phyloP scores from a whole-genome alignment of 768 basidiomycete species.

The Lactifluus subvellereus region DNA sequence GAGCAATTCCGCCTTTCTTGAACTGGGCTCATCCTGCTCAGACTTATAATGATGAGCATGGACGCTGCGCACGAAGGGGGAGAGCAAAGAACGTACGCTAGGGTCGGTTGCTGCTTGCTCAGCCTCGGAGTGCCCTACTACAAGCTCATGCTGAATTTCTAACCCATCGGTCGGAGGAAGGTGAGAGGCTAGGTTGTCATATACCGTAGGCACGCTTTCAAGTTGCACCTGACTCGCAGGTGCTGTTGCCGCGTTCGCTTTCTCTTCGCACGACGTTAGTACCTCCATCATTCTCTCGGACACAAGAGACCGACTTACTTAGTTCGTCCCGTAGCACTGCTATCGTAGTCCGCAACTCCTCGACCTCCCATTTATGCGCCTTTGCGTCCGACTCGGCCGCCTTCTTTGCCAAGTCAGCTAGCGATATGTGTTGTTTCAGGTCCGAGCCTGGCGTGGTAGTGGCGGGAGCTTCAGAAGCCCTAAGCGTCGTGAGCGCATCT shows the following conservation, averaged over 20 bases:
- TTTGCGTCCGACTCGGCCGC: constrained; percentile 23
- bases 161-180: constrained; percentile 32
- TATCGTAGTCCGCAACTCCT: constrained; percentile 47
- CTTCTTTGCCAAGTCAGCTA: constrained; percentile 14
- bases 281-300: not conserved
- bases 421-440: constrained; percentile 12
- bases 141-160: constrained; percentile 31
- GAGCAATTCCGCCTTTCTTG: not conserved
- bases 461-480: not conserved
- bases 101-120: too few species aligned
- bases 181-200: constrained; percentile 1
- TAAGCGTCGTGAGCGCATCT: constrained; percentile 23
- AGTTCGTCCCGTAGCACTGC: constrained; percentile 50
- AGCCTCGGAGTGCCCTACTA: not conserved
- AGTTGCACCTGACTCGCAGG: constrained; percentile 16
- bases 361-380: constrained; percentile 40
- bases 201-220: not conserved
- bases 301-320: constrained; percentile 36
- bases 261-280: constrained; percentile 15
- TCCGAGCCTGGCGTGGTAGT: not conserved
- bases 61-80: not conserved
- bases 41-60: not conserved
- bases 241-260: constrained; percentile 40
- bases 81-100: not conserved
- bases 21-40: not conserved